phyloP scores from a whole-genome alignment of 179 eudicot genomes.

The Spergularia azorica region DNA sequence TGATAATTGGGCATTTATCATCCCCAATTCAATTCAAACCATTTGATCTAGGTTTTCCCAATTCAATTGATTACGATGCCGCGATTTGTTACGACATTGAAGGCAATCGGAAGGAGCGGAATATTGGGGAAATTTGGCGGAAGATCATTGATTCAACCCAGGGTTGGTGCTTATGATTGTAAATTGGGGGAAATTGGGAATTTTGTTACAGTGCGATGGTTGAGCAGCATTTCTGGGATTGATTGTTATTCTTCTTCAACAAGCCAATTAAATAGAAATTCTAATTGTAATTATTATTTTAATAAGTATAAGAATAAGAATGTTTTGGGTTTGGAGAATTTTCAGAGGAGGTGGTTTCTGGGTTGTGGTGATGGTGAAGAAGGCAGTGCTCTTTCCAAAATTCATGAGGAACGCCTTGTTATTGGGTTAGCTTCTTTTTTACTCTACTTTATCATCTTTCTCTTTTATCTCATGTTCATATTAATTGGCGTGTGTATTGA shows the following conservation, averaged over 20 bases:
- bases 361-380: constrained; percentile 93
- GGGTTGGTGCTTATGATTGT: neutral
- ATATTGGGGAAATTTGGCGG: constrained; percentile 33
- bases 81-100: constrained; percentile 50
- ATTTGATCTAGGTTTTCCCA: neutral
- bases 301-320: neutral
- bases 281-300: neutral
- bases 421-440: constrained; percentile 52
- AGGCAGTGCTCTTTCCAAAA: constrained; percentile 61
- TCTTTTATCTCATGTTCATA: too few species aligned
- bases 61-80: constrained; percentile 32
- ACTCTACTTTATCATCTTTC: too few species aligned
- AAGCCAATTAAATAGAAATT: neutral
- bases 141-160: constrained; percentile 22
- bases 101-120: constrained; percentile 42
- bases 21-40: neutral
- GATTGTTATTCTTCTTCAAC: constrained; percentile 22
- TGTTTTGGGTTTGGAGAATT: constrained; percentile 6
- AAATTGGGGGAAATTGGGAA: constrained; percentile 23
- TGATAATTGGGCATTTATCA: neutral
- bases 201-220: constrained; percentile 34
- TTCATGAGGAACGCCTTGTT: constrained; percentile 72
- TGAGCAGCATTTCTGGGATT: constrained; percentile 50
- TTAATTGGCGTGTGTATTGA: neutral
- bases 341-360: constrained; percentile 67